Conservation (phyloP, 148 eudicot genomes). For the Chenopodium berlandieri region DNA sequence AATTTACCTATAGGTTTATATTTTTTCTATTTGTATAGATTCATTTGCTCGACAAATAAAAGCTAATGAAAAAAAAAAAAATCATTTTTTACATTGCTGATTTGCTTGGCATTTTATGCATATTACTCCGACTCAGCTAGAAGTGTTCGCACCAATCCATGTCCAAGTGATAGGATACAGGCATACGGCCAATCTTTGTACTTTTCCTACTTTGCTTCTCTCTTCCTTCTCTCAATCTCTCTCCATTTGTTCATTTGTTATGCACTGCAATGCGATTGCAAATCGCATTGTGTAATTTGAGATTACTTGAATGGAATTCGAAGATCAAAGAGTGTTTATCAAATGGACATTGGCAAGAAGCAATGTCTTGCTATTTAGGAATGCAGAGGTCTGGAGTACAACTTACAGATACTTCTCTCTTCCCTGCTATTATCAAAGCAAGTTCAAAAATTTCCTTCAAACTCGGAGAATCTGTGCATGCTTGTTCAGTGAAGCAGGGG, state of each 20-base stretch:
- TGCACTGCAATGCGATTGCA: constrained; percentile 36
- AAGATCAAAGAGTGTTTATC: constrained; percentile 47
- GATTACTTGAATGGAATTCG: constrained; percentile 29
- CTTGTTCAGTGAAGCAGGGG: constrained; percentile 61
- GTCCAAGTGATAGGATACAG: too few relatives aligned
- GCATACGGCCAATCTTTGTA: too few relatives aligned
- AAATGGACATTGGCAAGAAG: constrained; percentile 46
- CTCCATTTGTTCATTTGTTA: constrained; percentile 4
- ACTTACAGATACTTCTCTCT: constrained; percentile 42
- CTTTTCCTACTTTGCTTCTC: background rate
- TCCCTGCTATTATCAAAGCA: constrained; percentile 65
- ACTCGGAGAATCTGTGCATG: constrained; percentile 57
- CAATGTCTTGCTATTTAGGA: constrained; percentile 36
- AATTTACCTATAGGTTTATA: constrained; percentile 14
- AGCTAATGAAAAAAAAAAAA: background rate
- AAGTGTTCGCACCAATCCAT: too few relatives aligned
- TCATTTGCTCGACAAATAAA: constrained; percentile 21
- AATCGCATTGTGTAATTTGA: constrained; percentile 22
- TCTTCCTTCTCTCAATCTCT: background rate
- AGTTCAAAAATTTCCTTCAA: constrained; percentile 44
- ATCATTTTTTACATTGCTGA: background rate
- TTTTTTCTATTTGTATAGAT: constrained; percentile 26
- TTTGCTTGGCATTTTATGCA: background rate
- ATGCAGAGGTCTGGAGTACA: constrained; percentile 38
- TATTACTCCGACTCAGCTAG: too few relatives aligned